These are phyloP conservation scores for Ceratocystis alfenasii DNA, from an alignment of 2,329 filamentous ascomycete genomes.

Conservation along the genomic window DNA sequence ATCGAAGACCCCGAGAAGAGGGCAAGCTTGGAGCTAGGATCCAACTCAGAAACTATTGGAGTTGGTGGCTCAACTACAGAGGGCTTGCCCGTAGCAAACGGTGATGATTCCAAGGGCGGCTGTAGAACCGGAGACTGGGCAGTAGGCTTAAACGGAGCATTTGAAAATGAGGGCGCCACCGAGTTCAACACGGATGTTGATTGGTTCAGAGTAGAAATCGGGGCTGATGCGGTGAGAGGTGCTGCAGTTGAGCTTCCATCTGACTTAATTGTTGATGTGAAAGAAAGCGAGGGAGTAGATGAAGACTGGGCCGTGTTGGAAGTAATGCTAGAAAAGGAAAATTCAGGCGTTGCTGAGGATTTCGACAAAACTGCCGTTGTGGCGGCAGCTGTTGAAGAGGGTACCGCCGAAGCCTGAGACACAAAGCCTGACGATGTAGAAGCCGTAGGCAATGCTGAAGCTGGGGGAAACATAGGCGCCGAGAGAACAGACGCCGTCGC, in stretches of 20 bases:
- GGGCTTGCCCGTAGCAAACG: background rate
- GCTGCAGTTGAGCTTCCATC: background rate
- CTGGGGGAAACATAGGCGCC: background rate
- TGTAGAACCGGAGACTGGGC: background rate
- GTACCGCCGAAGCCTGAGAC: background rate
- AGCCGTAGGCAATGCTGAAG: background rate
- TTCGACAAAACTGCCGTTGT: background rate
- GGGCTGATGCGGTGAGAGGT: background rate
- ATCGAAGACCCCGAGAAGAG: slow-evolving; percentile 16
- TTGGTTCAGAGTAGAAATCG: background rate
- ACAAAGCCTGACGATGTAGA: background rate
- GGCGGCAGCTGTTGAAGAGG: background rate
- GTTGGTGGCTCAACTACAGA: background rate
- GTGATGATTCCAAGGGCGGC: too few species aligned
- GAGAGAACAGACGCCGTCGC: background rate
- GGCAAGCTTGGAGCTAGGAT: slow-evolving; percentile 16
- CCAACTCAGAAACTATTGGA: background rate
- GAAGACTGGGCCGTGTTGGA: background rate
- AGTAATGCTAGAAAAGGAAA: background rate
- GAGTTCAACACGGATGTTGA: background rate
- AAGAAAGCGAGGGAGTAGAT: slow-evolving; percentile 3
- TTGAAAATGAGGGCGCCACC: background rate
- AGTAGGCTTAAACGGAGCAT: background rate
- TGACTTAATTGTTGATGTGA: background rate
- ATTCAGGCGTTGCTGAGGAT: background rate